Evolutionary conservation across 108 stramenopile genomes (phyloP).

Genomic region (Hondaea fermentalgiana): DNA sequence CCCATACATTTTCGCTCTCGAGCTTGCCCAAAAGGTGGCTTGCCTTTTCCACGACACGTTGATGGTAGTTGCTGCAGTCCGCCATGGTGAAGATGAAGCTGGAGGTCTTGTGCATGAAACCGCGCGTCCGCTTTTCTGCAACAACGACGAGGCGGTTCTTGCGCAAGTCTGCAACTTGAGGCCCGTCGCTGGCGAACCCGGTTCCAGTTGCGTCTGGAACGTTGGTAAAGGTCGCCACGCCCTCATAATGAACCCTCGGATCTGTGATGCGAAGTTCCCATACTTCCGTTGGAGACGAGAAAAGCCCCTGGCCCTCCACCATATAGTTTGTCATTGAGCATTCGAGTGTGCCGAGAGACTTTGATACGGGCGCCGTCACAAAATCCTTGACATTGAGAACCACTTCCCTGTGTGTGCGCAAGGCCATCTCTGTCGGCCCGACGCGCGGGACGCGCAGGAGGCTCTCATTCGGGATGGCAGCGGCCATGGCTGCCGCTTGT

Average conservation of each 20-base stretch:
- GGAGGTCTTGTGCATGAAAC: background rate
- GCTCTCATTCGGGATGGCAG: background rate
- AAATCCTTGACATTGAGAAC: background rate
- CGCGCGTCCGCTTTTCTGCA: background rate
- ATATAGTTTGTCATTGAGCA: background rate
- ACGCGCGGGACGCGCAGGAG: background rate
- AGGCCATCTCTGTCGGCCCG: background rate
- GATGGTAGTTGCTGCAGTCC: background rate
- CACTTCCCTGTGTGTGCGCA: background rate
- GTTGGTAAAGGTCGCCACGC: background rate
- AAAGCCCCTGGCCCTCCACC: background rate
- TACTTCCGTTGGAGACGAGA: background rate
- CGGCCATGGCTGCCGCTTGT: background rate
- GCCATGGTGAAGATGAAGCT: conserved; percentile 11
- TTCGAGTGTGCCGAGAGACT: background rate
- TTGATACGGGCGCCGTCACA: background rate
- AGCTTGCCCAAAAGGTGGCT: background rate
- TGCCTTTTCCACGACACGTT: background rate
- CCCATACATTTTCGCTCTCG: background rate
- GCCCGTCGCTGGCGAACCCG: background rate
- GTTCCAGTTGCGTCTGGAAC: background rate
- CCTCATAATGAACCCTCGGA: background rate
- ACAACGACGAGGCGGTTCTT: background rate
- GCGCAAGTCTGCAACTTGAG: background rate
- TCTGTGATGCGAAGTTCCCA: conserved; percentile 10